A percentile compares a stretch with the other conserved stretches of the same genome.
Evolutionary conservation across 805 yeast genomes (phyloP).

Genomic region (Candida anglica): DNA sequence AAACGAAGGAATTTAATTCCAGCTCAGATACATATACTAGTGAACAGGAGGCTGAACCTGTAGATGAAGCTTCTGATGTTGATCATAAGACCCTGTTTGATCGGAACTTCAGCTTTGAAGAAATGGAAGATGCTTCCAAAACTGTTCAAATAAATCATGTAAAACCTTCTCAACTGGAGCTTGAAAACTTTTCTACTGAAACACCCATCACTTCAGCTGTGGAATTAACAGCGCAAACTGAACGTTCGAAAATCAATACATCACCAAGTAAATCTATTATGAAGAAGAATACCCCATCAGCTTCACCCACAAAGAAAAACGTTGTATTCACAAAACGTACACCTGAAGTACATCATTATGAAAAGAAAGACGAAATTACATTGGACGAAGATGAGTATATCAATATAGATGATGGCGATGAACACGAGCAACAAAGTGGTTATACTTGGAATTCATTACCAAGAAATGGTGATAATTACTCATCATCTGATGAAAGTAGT

Average conservation of each 20-base stretch:
- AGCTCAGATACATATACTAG: constrained; percentile 40
- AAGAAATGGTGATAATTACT: constrained; percentile 1
- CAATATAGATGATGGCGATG: background rate
- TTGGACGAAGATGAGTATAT: constrained; percentile 4
- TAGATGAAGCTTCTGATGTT: background rate
- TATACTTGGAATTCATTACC: constrained; percentile 4
- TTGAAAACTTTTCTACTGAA: constrained; percentile 23
- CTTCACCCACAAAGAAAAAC: constrained; percentile 33
- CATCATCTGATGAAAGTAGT: constrained; percentile 4
- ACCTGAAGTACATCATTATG: constrained; percentile 33
- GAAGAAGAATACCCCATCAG: constrained; percentile 19
- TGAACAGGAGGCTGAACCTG: constrained; percentile 15
- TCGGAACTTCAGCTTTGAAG: constrained; percentile 18
- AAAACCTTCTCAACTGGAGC: constrained; percentile 6
- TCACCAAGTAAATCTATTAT: constrained; percentile 39
- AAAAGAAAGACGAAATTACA: constrained; percentile 5
- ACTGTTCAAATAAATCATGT: constrained; percentile 6
- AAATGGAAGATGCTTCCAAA: constrained; percentile 9
- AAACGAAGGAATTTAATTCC: constrained; percentile 31
- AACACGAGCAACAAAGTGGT: background rate
- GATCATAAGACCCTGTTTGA: constrained; percentile 11
- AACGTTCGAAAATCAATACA: constrained; percentile 2
- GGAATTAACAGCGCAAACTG: constrained; percentile 8
- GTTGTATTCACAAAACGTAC: constrained; percentile 29
- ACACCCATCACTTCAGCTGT: constrained; percentile 19